These are phyloP conservation scores for Trypanosomatidae sp. DNA, from an alignment of 208 protist genomes.

Conservation along the genomic window DNA sequence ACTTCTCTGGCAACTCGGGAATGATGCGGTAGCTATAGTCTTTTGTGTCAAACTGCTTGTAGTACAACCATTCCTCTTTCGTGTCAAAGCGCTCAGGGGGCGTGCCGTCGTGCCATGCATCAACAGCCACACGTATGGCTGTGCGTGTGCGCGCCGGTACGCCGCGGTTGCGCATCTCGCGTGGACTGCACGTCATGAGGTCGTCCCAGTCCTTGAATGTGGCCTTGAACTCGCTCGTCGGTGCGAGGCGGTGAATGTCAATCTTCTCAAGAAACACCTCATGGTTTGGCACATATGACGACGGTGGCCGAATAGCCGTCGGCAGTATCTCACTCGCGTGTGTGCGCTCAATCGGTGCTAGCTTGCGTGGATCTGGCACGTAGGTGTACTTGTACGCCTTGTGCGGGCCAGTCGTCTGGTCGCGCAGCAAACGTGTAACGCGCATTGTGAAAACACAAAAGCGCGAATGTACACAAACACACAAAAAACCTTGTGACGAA, in stretches of 20 bases:
- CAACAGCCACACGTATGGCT: constrained; percentile 62
- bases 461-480: constrained; percentile 1
- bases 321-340: constrained; percentile 68
- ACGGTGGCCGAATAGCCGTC: constrained; percentile 71
- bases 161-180: constrained; percentile 63
- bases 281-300: constrained; percentile 78
- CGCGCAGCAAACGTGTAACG: constrained; percentile 15
- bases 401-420: constrained; percentile 75
- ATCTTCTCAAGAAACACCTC: constrained; percentile 81
- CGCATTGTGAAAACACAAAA: constrained; percentile 5
- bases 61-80: constrained; percentile 86
- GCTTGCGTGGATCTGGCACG: constrained; percentile 83
- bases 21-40: constrained; percentile 84
- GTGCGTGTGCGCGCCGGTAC: constrained; percentile 55
- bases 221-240: constrained; percentile 79
- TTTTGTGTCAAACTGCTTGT: constrained; percentile 86
- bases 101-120: constrained; percentile 77
- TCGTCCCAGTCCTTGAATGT: constrained; percentile 89
- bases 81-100: constrained; percentile 81
- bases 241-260: constrained; percentile 65
- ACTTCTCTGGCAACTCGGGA: constrained; percentile 85
- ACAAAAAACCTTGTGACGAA: background rate
- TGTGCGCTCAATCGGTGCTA: constrained; percentile 82
- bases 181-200: constrained; percentile 80
- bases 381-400: constrained; percentile 90